Evolutionary conservation across 805 yeast genomes (phyloP), one percentile per base, ranked within the genome.

Genomic region (Candida schatavii): DNA sequence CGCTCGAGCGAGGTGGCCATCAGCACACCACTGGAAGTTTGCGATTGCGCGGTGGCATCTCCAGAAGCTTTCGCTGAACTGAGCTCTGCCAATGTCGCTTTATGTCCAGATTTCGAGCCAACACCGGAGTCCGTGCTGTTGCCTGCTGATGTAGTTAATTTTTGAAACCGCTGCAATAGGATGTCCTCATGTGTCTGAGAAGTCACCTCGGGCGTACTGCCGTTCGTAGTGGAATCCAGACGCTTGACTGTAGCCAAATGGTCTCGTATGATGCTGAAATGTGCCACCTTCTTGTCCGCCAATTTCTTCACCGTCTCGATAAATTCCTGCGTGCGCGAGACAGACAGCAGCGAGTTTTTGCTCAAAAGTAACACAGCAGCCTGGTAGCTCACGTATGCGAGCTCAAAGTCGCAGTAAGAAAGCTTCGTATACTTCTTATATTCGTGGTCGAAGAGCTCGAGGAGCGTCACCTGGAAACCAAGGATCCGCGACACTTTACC

Each of bases 361-460:
- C 40, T 41, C 37, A 43, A 48, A 13, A 59, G 40, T 28, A 42
- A 39, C 22, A 30, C 32, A 2, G 56, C 55, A 5, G 48, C 35
- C 4, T 38, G 31, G 35, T 51, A 63, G 40, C 60, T 48, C 1
- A 70, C 51, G 42, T 55, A 64, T 2, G 70, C 68, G 39, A 65
- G 37, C 43, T 65, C 71, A 46, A 55, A 59, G 45, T 70, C 74
- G 45, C 74, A 70, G 39, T 57, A 58, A 1, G 64, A 62, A n/a
- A 60, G 27, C 19, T 41, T 48, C 3, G 55, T 51, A 10, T 52
- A 43, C 40, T 65, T 62, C 31, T 57, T 56, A 23, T 48, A 39
- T 46, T 70, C 70, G 39, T 58, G 59, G 35, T 57, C 61, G 49
- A 67, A 61, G 22, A 57, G 49, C 45, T 68, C 73, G 18, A 70